A percentile compares a stretch with the other conserved stretches of the same genome.
Conservation (phyloP, 768 basidiomycete species). For the Tulasnella sp. region DNA sequence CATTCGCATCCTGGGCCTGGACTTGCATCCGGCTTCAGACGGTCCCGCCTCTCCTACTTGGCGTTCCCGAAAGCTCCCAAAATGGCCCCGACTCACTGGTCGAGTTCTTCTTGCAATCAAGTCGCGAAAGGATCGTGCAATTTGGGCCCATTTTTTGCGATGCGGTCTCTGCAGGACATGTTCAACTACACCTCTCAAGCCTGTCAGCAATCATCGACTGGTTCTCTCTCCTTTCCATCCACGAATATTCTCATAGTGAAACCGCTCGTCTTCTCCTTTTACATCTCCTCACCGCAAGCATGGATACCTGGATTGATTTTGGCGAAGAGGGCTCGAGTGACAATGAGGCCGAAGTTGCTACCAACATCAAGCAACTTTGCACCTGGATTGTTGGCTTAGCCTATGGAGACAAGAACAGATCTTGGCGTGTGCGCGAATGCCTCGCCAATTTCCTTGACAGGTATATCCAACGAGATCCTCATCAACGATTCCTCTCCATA, state of each 20-base stretch:
- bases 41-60: not conserved
- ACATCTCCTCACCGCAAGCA: constrained; percentile 57
- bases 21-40: constrained; percentile 3
- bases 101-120: constrained; percentile 20
- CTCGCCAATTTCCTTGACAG: constrained; percentile 56
- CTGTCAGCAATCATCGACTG: constrained; percentile 48
- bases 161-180: constrained; percentile 48
- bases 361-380: constrained; percentile 44
- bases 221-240: constrained; percentile 44
- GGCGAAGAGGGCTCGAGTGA: constrained; percentile 24
- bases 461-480: constrained; percentile 55
- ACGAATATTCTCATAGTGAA: constrained; percentile 45
- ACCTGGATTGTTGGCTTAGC: constrained; percentile 47
- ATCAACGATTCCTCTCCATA: constrained; percentile 44
- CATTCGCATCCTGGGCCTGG: not conserved
- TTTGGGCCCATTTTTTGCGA: constrained; percentile 50
- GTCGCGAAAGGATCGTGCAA: constrained; percentile 49
- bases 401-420: constrained; percentile 37
- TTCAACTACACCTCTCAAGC: constrained; percentile 39
- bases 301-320: constrained; percentile 46
- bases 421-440: constrained; percentile 62
- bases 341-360: constrained; percentile 34
- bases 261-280: constrained; percentile 47
- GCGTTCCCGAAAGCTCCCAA: not conserved
- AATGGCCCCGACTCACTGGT: not conserved